These are phyloP conservation scores for Elsinoe arachidis DNA, from an alignment of 2,329 filamentous ascomycete genomes.

Conservation along the genomic window DNA sequence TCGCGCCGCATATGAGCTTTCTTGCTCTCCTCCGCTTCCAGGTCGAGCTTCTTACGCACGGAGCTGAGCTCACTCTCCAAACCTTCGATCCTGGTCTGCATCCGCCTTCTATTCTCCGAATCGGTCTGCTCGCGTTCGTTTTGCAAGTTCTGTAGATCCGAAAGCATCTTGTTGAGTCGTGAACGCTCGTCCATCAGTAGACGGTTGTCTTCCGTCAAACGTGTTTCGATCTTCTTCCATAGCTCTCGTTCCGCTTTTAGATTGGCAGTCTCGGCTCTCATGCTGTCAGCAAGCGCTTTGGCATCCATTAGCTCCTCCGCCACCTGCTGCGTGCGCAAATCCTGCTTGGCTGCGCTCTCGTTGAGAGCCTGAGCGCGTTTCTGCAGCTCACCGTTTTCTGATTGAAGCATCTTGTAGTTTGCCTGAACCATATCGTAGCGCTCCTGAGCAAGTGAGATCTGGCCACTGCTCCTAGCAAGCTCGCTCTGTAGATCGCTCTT, in stretches of 20 bases:
- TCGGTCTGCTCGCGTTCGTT: constrained; percentile 87
- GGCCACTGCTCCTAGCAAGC: constrained; percentile 68
- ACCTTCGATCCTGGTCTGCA: constrained; percentile 68
- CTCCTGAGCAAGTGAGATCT: constrained; percentile 71
- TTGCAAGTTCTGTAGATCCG: constrained; percentile 76
- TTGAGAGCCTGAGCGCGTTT: constrained; percentile 69
- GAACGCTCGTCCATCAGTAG: constrained; percentile 73
- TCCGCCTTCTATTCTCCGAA: constrained; percentile 67
- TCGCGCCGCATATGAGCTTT: constrained; percentile 77
- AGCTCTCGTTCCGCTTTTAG: constrained; percentile 90
- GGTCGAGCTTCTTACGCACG: constrained; percentile 72
- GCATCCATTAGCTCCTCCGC: constrained; percentile 88
- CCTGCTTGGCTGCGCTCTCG: constrained; percentile 80
- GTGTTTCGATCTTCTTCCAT: constrained; percentile 86
- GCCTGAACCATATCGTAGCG: constrained; percentile 82
- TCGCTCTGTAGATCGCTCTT: constrained; percentile 77
- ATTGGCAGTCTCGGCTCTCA: constrained; percentile 85
- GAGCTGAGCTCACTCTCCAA: constrained; percentile 70
- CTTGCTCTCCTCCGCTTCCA: constrained; percentile 76
- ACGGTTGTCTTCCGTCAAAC: constrained; percentile 82
- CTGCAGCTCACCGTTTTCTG: constrained; percentile 77
- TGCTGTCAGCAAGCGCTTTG: constrained; percentile 69
- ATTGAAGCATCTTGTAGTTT: constrained; percentile 76
- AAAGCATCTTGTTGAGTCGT: constrained; percentile 71
- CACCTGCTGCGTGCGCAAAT: constrained; percentile 80